These are phyloP conservation scores for Thermomyces lanuginosus DNA, from an alignment of 2,329 filamentous ascomycete species.

Conservation along the genomic window DNA sequence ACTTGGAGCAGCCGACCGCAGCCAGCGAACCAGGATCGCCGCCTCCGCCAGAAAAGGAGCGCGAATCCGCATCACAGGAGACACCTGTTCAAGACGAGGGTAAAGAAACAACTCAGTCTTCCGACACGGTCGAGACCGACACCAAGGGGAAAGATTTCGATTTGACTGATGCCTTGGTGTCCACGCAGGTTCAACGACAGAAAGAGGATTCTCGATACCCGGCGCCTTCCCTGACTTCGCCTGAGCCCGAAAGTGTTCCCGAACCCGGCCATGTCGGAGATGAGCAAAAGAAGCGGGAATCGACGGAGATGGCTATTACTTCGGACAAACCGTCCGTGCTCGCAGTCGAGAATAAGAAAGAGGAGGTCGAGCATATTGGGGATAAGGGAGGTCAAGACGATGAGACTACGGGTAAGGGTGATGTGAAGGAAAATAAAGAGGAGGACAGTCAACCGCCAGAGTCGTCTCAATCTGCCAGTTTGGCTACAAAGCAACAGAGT, in stretches of 20 bases:
- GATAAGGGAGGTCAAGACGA: too few relatives aligned
- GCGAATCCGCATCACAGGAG: slow-evolving; percentile 12
- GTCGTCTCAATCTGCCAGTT: too few relatives aligned
- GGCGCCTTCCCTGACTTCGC: slow-evolving; percentile 17
- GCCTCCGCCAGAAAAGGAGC: too few relatives aligned
- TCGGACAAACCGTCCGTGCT: too few relatives aligned
- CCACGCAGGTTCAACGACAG: slow-evolving; percentile 28
- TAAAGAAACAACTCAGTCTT: slow-evolving; percentile 29
- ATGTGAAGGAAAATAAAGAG: too few relatives aligned
- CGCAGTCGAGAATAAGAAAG: slow-evolving; percentile 1
- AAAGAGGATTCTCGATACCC: slow-evolving; percentile 17
- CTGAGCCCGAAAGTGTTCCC: slow-evolving; percentile 11
- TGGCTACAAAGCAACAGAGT: too few relatives aligned
- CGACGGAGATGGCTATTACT: too few relatives aligned
- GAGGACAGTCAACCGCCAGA: too few relatives aligned
- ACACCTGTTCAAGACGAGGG: slow-evolving; percentile 25
- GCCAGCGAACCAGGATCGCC: too few relatives aligned
- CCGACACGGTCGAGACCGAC: slow-evolving; percentile 22
- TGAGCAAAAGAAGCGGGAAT: slow-evolving; percentile 3
- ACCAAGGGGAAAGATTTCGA: slow-evolving; percentile 21
- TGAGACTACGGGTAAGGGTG: too few relatives aligned
- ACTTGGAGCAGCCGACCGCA: too few relatives aligned
- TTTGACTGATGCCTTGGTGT: slow-evolving; percentile 30
- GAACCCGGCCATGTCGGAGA: slow-evolving; percentile 10
- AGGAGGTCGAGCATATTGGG: too few relatives aligned